Percentiles rank a stretch among this genome's conserved stretches.
phyloP scores from a whole-genome alignment of 2,329 filamentous ascomycete species.

The Colletotrichum theobromicola region DNA sequence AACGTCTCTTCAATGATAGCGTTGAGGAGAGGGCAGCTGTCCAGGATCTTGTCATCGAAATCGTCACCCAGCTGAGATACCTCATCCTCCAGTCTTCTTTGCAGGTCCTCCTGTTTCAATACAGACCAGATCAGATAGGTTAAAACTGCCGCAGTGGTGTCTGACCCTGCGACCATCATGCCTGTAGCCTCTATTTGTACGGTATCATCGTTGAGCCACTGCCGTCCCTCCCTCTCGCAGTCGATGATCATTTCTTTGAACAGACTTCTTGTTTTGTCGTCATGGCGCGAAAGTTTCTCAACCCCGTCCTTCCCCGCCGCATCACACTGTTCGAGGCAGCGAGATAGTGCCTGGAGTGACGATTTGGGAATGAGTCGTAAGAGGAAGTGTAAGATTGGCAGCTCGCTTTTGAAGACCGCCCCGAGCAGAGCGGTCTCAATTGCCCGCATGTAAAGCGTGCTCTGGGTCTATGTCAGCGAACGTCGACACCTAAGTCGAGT shows the following conservation, averaged over 20 bases:
- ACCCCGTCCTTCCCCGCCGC: neutral
- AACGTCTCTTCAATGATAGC: conserved; percentile 51
- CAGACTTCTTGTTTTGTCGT: neutral
- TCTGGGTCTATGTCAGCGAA: conserved; percentile 32
- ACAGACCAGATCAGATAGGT: conserved; percentile 53
- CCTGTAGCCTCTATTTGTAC: conserved; percentile 42
- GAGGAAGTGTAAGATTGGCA: neutral
- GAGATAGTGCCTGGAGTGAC: neutral
- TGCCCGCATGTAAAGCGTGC: neutral
- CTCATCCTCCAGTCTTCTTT: conserved; percentile 36
- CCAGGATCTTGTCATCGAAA: conserved; percentile 36
- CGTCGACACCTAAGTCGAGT: rapidly evolving
- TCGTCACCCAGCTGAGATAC: conserved; percentile 26
- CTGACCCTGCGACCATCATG: conserved; percentile 56
- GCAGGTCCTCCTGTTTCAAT: conserved; percentile 32
- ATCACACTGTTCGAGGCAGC: neutral
- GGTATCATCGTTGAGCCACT: conserved; percentile 28
- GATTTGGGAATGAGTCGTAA: neutral
- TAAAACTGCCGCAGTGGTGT: conserved; percentile 55
- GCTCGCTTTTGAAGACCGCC: neutral
- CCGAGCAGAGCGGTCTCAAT: neutral
- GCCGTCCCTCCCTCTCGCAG: neutral
- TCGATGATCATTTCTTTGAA: neutral
- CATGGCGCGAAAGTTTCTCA: neutral
- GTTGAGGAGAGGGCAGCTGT: conserved; percentile 43